Percentiles rank a stretch among this genome's conserved stretches.
Conservation (phyloP, 805 yeast genomes). For the Yamadazyma olivae region DNA sequence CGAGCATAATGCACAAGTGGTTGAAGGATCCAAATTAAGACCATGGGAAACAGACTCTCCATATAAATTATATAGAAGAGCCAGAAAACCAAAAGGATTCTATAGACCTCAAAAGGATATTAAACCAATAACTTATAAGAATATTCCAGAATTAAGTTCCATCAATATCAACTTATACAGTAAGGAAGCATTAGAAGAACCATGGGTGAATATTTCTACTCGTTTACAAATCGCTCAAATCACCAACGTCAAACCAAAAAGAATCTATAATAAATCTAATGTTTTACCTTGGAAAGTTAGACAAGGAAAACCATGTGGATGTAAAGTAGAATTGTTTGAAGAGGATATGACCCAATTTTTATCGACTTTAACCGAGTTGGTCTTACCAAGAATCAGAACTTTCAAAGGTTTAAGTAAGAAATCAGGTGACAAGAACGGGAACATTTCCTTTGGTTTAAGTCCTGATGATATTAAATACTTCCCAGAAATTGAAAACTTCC, state of each 20-base stretch:
- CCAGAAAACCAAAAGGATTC: slow-evolving; percentile 72
- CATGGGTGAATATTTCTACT: slow-evolving; percentile 73
- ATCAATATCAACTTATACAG: slow-evolving; percentile 76
- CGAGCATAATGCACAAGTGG: slow-evolving; percentile 55
- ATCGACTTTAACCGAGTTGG: slow-evolving; percentile 84
- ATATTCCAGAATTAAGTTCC: slow-evolving; percentile 69
- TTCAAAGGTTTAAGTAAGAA: slow-evolving; percentile 73
- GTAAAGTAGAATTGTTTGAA: slow-evolving; percentile 74
- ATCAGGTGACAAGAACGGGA: slow-evolving; percentile 84
- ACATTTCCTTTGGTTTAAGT: slow-evolving; percentile 78
- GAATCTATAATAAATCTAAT: slow-evolving; percentile 71
- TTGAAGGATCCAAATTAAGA: slow-evolving; percentile 69
- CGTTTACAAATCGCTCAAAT: slow-evolving; percentile 83
- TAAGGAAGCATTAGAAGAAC: slow-evolving; percentile 64
- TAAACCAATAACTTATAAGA: slow-evolving; percentile 59
- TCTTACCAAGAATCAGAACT: slow-evolving; percentile 88
- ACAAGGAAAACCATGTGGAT: slow-evolving; percentile 89
- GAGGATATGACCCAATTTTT: slow-evolving; percentile 82
- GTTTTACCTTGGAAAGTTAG: slow-evolving; percentile 85
- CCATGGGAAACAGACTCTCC: slow-evolving; percentile 88
- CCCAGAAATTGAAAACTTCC: slow-evolving; percentile 91
- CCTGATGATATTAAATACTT: slow-evolving; percentile 75
- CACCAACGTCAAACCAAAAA: slow-evolving; percentile 82
- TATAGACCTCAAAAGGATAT: slow-evolving; percentile 72
- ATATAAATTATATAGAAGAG: slow-evolving; percentile 80